A percentile compares a stretch with the other conserved stretches of the same genome.
Evolutionary conservation across 1,139 yeast genomes (phyloP).

Genomic region (Suhomyces atakaporum): DNA sequence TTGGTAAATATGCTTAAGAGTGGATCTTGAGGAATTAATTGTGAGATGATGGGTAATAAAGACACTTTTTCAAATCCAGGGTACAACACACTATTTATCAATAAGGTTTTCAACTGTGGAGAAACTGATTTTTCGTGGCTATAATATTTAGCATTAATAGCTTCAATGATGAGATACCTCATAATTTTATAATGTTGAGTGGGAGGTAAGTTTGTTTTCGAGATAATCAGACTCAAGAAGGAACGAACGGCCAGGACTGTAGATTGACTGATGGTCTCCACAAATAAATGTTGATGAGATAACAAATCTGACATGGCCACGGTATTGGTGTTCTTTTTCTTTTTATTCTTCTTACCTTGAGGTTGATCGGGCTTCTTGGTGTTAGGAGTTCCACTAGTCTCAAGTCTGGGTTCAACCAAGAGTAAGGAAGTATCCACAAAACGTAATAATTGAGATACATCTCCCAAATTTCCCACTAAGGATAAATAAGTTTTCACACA

Average conservation of each 20-base stretch:
- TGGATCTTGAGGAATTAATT: conserved; percentile 44
- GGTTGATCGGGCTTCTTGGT: conserved; percentile 7
- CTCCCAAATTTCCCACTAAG: conserved; percentile 36
- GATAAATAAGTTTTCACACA: conserved; percentile 32
- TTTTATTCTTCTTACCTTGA: conserved; percentile 31
- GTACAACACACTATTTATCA: conserved; percentile 56
- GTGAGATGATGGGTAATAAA: conserved; percentile 69
- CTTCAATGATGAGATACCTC: conserved; percentile 55
- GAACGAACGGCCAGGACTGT: conserved; percentile 43
- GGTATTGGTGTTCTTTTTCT: conserved; percentile 44
- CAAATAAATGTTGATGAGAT: conserved; percentile 65
- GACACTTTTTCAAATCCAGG: conserved; percentile 68
- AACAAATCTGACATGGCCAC: conserved; percentile 68
- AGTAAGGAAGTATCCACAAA: conserved; percentile 49
- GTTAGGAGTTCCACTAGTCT: conserved; percentile 15
- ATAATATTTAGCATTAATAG: conserved; percentile 34
- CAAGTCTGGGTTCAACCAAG: conserved; percentile 44
- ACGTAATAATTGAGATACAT: conserved; percentile 41
- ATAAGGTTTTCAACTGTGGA: conserved; percentile 37
- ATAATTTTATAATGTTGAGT: conserved; percentile 64
- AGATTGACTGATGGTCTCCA: conserved; percentile 36
- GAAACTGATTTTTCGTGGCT: conserved; percentile 30
- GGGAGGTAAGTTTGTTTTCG: conserved; percentile 57
- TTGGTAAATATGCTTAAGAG: conserved; percentile 60
- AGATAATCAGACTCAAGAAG: conserved; percentile 53